These are phyloP conservation scores for Limnomonas spitsbergensis DNA, from an alignment of 139 green algal species.

Conservation along the genomic window DNA sequence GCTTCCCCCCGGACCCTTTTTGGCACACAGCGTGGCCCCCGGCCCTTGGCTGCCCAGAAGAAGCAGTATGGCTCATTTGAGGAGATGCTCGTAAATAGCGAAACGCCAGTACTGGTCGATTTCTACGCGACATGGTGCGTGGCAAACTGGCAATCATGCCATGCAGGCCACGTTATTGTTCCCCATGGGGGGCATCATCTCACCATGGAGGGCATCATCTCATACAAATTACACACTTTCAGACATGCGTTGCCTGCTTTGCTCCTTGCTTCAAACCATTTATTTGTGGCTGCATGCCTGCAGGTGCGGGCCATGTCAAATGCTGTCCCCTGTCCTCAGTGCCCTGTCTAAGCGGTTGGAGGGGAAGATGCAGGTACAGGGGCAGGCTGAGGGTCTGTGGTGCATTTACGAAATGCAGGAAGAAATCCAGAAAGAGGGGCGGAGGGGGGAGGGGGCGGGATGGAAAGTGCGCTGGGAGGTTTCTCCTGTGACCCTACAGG, in stretches of 20 bases:
- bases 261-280: neutral
- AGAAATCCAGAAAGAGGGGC: too few species aligned
- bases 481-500: too few species aligned
- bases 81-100: slow-evolving; percentile 54
- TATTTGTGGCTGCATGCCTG: neutral
- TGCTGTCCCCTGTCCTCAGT: slow-evolving; percentile 19
- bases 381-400: neutral
- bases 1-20: neutral
- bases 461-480: too few species aligned
- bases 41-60: slow-evolving; percentile 26
- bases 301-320: slow-evolving; percentile 35
- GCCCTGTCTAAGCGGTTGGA: slow-evolving; percentile 20
- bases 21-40: neutral
- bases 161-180: too few species aligned
- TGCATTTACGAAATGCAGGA: neutral
- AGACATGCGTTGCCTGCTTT: neutral
- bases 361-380: slow-evolving; percentile 28
- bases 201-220: neutral
- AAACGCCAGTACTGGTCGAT: slow-evolving; percentile 68
- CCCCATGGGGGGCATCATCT: neutral
- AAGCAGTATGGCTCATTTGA: slow-evolving; percentile 66
- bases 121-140: slow-evolving; percentile 81
- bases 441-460: too few species aligned
- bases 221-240: neutral
- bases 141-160: too few species aligned